Base-by-base conservation (phyloP, 169 alveolate genomes). In the Plasmodium vinckei region DNA sequence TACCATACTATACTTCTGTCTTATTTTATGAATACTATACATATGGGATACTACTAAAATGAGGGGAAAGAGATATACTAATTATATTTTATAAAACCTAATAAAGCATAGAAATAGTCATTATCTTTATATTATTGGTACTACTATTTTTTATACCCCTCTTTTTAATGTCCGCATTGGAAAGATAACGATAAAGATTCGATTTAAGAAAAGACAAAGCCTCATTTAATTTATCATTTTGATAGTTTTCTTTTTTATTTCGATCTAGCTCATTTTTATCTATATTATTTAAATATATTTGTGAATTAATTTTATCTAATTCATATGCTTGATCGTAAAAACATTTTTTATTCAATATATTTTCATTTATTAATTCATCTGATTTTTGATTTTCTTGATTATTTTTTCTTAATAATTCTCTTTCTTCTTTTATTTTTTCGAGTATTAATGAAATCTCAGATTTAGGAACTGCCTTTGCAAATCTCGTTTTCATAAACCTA, bases 401-500 rank as follows among this genome's bases (percentile, higher is more conserved):
- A 6, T 33, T 84, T 49, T 13, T 69, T 69, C 77, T 15, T 9
- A 23, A 54, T 39, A 27, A 61, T 69, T 84, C 91, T 47, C 59
- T 39, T 47, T 84, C 91, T 27, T 84, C 87, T 70, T 84, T 84
- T 33, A 84, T 57, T 69, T 84, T 68, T 25, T 69, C 21, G 39
- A 84, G 59, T 69, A 84, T 84, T 9, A 25, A 47, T 61, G 44
- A 59, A 33, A 84, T 25, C 27, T 21, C 59, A 2, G 13, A 12
- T 44, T 84, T 86, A n/a, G 21, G 33, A 47, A 57, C 56, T 5
- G 91, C 87, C 56, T 84, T 69, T 13, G 59, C 46, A 61, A 84
- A 84, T 39, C 91, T 53, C 9, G 91, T 44, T 64, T 53, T 57
- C 91, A 84, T 84, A 51, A 21, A 84, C 21, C 91, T 84, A 44